Conservation (phyloP, 2,329 filamentous ascomycete genomes). For the Phialophora chinensis region DNA sequence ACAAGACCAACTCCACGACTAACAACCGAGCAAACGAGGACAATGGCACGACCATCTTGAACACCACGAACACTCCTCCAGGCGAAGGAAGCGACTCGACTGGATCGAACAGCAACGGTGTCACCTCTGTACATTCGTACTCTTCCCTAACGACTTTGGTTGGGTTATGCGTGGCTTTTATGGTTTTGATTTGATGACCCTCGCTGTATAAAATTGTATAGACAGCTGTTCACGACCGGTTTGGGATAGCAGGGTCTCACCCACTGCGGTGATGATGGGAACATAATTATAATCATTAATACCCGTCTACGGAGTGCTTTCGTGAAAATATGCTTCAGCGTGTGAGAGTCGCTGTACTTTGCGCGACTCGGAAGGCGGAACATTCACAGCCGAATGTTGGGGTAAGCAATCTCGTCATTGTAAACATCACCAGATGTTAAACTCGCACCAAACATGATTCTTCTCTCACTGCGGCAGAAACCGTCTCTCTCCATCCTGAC, state of each 20-base stretch:
- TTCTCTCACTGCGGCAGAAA: conserved; percentile 66
- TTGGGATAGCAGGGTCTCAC: conserved; percentile 2
- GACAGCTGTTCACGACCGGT: conserved; percentile 20
- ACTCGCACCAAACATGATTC: not conserved
- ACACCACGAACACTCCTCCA: conserved; percentile 11
- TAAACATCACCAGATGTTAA: conserved; percentile 63
- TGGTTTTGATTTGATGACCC: conserved; percentile 9
- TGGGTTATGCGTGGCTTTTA: not conserved
- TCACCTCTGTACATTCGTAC: conserved; percentile 1
- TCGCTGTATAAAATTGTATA: conserved; percentile 6
- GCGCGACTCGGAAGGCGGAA: conserved; percentile 10
- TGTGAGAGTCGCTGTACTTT: not conserved
- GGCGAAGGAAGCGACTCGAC: not conserved
- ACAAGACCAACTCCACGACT: conserved; percentile 1
- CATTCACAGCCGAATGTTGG: conserved; percentile 6
- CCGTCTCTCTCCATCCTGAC: conserved; percentile 65
- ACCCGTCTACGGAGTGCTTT: not conserved
- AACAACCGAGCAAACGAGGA: conserved; percentile 9
- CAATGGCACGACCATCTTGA: conserved; percentile 13
- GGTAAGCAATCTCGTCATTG: conserved; percentile 2
- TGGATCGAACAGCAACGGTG: conserved; percentile 10
- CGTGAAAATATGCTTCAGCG: not conserved
- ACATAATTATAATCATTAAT: conserved; percentile 18
- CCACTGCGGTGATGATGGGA: not conserved
- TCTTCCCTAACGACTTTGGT: conserved; percentile 5